phyloP scores from a whole-genome alignment of 2,329 filamentous ascomycete genomes.

The Pseudomassariella vexata region DNA sequence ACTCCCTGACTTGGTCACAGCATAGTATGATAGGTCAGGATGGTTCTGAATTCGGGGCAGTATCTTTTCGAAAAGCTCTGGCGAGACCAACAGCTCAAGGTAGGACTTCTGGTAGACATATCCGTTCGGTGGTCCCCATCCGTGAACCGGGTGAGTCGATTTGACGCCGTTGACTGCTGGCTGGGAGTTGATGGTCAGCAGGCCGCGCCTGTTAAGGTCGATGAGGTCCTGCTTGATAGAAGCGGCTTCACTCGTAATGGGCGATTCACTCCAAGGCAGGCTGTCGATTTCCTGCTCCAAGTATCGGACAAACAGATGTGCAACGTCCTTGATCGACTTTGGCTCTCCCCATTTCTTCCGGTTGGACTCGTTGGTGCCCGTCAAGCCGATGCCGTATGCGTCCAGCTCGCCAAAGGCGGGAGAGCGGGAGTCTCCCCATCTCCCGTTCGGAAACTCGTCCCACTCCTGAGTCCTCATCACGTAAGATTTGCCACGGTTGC shows the following conservation, averaged over 20 bases:
- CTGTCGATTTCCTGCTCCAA: conserved; percentile 74
- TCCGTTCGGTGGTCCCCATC: conserved; percentile 91
- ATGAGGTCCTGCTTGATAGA: conserved; percentile 72
- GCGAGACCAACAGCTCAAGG: conserved; percentile 82
- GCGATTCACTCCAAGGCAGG: conserved; percentile 89
- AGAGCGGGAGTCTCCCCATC: conserved; percentile 95
- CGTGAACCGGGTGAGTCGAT: conserved; percentile 79
- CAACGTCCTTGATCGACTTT: conserved; percentile 70
- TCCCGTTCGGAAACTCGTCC: conserved; percentile 98
- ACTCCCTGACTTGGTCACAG: conserved; percentile 76
- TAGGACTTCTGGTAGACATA: conserved; percentile 99
- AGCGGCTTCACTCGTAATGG: conserved; percentile 77
- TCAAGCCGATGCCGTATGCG: conserved; percentile 87
- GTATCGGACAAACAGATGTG: conserved; percentile 79
- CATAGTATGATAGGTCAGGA: conserved; percentile 86
- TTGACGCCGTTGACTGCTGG: conserved; percentile 88
- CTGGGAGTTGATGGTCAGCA: conserved; percentile 96
- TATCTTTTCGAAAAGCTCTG: conserved; percentile 71
- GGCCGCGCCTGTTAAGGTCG: conserved; percentile 75
- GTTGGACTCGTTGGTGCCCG: conserved; percentile 93
- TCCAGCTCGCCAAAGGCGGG: conserved; percentile 95
- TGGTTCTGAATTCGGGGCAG: conserved; percentile 71
- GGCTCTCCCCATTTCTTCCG: conserved; percentile 92
- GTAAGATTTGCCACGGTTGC: conserved; percentile 93
- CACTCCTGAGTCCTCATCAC: conserved; percentile 93